phyloP scores from a whole-genome alignment of 2,329 filamentous ascomycete genomes.

The Didymosphaeria variabile region DNA sequence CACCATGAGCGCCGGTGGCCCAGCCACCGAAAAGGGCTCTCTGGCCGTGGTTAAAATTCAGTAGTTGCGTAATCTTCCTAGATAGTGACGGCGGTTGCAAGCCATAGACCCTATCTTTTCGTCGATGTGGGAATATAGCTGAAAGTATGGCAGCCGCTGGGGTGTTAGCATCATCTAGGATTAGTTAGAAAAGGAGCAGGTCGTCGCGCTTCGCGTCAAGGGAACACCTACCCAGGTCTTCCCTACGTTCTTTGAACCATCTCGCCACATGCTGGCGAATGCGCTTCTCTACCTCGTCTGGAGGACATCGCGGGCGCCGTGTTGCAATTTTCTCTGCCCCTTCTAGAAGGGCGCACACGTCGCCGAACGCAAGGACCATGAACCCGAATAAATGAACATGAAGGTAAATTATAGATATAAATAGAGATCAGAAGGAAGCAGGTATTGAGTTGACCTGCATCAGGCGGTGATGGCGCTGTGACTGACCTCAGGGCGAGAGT shows the following conservation, averaged over 20 bases:
- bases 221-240: slow-evolving; percentile 54
- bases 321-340: slow-evolving; percentile 64
- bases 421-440: neutral
- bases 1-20: slow-evolving; percentile 65
- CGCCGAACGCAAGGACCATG: slow-evolving; percentile 74
- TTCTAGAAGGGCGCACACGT: slow-evolving; percentile 78
- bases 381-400: neutral
- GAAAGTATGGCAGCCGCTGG: slow-evolving; percentile 74
- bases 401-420: neutral
- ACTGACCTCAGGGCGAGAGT: neutral
- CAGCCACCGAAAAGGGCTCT: slow-evolving; percentile 70
- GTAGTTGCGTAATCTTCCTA: slow-evolving; percentile 71
- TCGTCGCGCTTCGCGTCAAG: neutral
- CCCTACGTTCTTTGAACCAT: slow-evolving; percentile 76
- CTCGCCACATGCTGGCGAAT: slow-evolving; percentile 56
- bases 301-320: slow-evolving; percentile 52
- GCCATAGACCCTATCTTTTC: slow-evolving; percentile 80
- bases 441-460: neutral
- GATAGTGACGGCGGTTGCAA: slow-evolving; percentile 70
- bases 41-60: slow-evolving; percentile 71
- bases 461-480: neutral
- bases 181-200: neutral
- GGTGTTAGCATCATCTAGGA: slow-evolving; percentile 61
- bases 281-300: slow-evolving; percentile 35
- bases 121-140: slow-evolving; percentile 76